These are phyloP conservation scores for Arthrinium puccinioides DNA, from an alignment of 2,329 filamentous ascomycete genomes.

Conservation along the genomic window DNA sequence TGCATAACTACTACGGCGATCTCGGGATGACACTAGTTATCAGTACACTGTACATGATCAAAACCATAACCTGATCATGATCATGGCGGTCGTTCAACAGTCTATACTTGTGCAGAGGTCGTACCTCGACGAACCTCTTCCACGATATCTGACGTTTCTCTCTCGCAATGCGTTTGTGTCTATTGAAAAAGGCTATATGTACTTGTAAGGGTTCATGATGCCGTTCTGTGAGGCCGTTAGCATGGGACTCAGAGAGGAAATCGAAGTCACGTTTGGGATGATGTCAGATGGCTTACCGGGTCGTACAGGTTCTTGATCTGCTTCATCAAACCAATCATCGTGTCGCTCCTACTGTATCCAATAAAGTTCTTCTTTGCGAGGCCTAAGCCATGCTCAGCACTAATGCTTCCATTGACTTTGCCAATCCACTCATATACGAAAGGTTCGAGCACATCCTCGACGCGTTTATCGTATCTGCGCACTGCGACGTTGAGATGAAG, in stretches of 20 bases:
- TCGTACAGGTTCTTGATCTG: constrained; percentile 92
- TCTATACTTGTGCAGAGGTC: too few relatives aligned
- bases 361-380: constrained; percentile 95
- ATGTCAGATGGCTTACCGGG: constrained; percentile 56
- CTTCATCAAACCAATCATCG: constrained; percentile 86
- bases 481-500: constrained; percentile 87
- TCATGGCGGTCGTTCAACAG: too few relatives aligned
- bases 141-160: too few relatives aligned
- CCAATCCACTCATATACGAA: constrained; percentile 98
- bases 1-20: too few relatives aligned
- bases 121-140: too few relatives aligned
- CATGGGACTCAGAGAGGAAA: too few relatives aligned
- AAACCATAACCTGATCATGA: too few relatives aligned
- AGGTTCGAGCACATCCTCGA: constrained; percentile 84
- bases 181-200: too few relatives aligned
- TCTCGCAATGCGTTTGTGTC: too few relatives aligned
- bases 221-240: too few relatives aligned
- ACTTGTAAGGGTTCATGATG: constrained; percentile 99
- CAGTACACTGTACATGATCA: too few relatives aligned
- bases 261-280: constrained; percentile 1
- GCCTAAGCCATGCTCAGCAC: constrained; percentile 90
- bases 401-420: constrained; percentile 84
- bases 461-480: constrained; percentile 73
- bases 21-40: too few relatives aligned
- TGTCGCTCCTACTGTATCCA: constrained; percentile 83